Percentiles rank a stretch among this genome's conserved stretches.
phyloP scores from a whole-genome alignment of 495 filamentous ascomycete genomes.

The Ramalina intermedia region DNA sequence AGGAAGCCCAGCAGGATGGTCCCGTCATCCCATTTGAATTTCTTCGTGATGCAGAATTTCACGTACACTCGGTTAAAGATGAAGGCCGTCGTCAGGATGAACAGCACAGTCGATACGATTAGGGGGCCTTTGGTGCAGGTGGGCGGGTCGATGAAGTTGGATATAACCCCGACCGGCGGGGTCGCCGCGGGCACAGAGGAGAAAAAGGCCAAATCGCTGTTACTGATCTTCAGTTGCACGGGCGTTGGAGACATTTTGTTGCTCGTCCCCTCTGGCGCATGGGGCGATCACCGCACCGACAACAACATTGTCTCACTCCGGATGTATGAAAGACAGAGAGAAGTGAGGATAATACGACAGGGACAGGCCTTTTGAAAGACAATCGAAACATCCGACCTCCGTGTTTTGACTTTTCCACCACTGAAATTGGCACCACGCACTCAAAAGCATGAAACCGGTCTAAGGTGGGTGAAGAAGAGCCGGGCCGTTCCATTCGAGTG shows the following conservation, averaged over 20 bases:
- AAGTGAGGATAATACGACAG: too few species aligned
- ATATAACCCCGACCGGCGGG: neutral
- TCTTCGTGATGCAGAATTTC: conserved; percentile 1
- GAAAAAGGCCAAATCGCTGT: neutral
- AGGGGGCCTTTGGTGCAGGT: neutral
- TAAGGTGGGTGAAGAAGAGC: too few species aligned
- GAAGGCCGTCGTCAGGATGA: neutral
- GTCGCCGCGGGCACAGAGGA: neutral
- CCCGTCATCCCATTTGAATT: conserved; percentile 4
- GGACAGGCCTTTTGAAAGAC: too few species aligned
- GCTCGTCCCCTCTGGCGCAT: neutral
- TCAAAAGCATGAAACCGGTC: too few species aligned
- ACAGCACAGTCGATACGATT: neutral
- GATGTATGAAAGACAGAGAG: neutral
- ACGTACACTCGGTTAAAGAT: neutral
- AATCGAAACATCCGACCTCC: too few species aligned
- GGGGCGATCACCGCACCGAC: neutral
- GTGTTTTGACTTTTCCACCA: too few species aligned
- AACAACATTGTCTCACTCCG: neutral
- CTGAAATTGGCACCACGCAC: too few species aligned
- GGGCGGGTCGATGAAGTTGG: neutral
- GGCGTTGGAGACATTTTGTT: neutral
- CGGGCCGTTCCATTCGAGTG: too few species aligned
- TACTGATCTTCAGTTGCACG: neutral
- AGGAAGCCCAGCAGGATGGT: neutral